Conservation (phyloP, 116 monocot genomes). For the Zostera marina region DNA sequence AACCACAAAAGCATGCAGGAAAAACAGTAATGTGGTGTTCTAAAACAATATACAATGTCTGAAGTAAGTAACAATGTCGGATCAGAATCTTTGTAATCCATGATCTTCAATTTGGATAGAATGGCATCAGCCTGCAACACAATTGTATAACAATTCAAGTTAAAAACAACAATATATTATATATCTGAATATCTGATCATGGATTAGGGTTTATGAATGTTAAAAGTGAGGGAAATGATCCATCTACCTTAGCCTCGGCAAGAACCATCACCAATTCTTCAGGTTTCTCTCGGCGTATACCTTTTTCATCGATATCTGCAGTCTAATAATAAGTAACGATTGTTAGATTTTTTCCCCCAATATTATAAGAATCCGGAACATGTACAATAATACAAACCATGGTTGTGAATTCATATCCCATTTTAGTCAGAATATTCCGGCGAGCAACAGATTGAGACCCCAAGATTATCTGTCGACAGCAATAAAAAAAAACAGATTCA, state of each 20-base stretch:
- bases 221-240: not conserved
- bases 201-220: not conserved
- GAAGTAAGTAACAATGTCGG: conserved; percentile 41
- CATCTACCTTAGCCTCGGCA: conserved; percentile 74
- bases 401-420: conserved; percentile 71
- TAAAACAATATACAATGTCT: conserved; percentile 28
- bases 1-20: not conserved
- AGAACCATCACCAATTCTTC: conserved; percentile 77
- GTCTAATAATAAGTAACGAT: conserved; percentile 23
- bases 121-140: conserved; percentile 30
- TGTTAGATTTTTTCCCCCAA: no score
- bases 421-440: conserved; percentile 45
- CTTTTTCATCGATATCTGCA: conserved; percentile 80
- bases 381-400: conserved; percentile 37
- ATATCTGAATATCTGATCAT: no score
- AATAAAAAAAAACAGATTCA: not conserved
- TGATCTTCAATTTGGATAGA: conserved; percentile 20
- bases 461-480: conserved; percentile 44
- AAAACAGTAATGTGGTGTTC: not conserved
- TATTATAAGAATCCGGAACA: no score
- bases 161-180: no score
- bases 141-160: not conserved
- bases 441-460: conserved; percentile 75
- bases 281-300: conserved; percentile 54
- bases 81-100: conserved; percentile 14